Evolutionary conservation across 1,139 yeast genomes (phyloP), one percentile per base, ranked within the genome.

Genomic region (Ashbya aceris): DNA sequence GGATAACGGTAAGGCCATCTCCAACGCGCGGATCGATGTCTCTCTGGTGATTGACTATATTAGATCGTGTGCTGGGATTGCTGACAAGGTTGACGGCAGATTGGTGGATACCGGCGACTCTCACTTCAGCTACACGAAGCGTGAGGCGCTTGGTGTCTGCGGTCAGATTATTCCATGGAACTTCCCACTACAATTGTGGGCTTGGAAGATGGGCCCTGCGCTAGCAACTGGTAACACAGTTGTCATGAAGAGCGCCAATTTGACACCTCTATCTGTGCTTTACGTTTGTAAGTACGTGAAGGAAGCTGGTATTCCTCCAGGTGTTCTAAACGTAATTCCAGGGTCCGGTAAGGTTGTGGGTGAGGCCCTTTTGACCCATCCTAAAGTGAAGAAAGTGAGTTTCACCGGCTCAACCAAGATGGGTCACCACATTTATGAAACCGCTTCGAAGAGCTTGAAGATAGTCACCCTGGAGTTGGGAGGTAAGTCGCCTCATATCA

Each of bases 121-220:
- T 46, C 76, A 75, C 55, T 74, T 76, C 56, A 69, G 72, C 42
- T 76, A 74, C 61, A 56, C 69, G 13, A 48, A 58, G 43, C 63
- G 86, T 79, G 58, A 86, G 87, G 44, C 67, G 76, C 49, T 94
- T 94, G 54, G 89, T 82, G 37, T 79, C 84, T 61, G 43, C 30
- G 86, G 87, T 40, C 84, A 82, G 62, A 81, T 85, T 51, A 82
- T 83, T 56, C 94, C 95, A 43, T 84, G 94, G 93, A 83, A 83
- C 65, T 83, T 83, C 71, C 94, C 95, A 41, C 69, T 83, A 55
- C 70, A 81, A 64, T 80, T 83, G 77, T 72, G 82, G 65, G 71
- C 85, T 34, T 83, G 91, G 84, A 83, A 84, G 54, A 68, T 84
- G 44, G 85, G 84, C 41, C 94, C 95, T 9, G 89, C 91, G 38